Percentiles rank a stretch among this genome's conserved stretches.
phyloP scores from a whole-genome alignment of 2,329 filamentous ascomycete species.

The Colletotrichum tanaceti region DNA sequence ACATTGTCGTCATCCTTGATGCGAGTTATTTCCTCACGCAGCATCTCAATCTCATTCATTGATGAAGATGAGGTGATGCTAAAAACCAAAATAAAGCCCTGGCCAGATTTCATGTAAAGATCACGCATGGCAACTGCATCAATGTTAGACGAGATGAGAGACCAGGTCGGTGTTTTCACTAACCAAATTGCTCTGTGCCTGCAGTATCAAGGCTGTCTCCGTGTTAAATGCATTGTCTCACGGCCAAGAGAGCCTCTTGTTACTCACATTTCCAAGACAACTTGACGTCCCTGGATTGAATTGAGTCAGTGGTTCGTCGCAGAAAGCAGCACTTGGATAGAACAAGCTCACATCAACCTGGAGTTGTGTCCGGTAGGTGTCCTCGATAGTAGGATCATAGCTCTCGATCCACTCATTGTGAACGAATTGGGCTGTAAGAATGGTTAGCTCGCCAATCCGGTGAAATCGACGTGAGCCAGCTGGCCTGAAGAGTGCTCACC shows the following conservation, averaged over 20 bases:
- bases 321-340: background rate
- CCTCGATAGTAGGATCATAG: constrained; percentile 83
- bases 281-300: constrained; percentile 77
- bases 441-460: constrained; percentile 11
- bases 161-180: constrained; percentile 51
- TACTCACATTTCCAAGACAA: constrained; percentile 86
- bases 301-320: constrained; percentile 47
- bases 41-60: constrained; percentile 81
- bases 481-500: constrained; percentile 61
- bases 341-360: constrained; percentile 82
- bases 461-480: background rate
- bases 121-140: constrained; percentile 75
- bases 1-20: constrained; percentile 90
- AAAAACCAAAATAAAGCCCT: constrained; percentile 92
- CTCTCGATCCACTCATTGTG: constrained; percentile 95
- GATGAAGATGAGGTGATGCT: constrained; percentile 88
- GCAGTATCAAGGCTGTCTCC: constrained; percentile 80
- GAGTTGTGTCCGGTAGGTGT: constrained; percentile 79
- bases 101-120: constrained; percentile 92
- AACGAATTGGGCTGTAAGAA: constrained; percentile 82
- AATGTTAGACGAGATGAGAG: constrained; percentile 11
- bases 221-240: constrained; percentile 44
- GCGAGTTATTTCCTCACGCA: constrained; percentile 89
- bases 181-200: constrained; percentile 93
- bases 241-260: background rate